Conservation (phyloP, 441 rosid genomes). For the Pelargonium fulgidum region DNA sequence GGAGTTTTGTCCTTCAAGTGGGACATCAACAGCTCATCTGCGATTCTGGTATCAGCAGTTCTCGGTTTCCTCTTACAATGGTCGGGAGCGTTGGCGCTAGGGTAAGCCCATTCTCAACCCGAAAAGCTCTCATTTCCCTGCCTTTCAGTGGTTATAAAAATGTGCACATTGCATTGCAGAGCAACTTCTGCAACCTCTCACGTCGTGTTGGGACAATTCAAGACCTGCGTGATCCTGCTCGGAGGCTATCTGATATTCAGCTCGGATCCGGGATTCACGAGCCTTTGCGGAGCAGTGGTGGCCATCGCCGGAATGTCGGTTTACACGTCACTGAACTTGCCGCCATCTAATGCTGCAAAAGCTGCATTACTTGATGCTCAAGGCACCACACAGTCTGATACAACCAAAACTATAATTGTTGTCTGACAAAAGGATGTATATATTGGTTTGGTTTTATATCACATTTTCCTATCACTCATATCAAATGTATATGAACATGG, state of each 20-base stretch:
- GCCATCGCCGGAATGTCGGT: constrained; percentile 26
- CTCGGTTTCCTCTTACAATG: constrained; percentile 27
- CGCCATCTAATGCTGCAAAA: constrained; percentile 2
- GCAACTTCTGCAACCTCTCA: constrained; percentile 30
- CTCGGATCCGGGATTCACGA: constrained; percentile 26
- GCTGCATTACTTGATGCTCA: background rate
- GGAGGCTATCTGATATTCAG: constrained; percentile 25
- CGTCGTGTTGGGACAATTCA: constrained; percentile 29
- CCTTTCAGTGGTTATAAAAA: no score
- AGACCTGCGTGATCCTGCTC: constrained; percentile 28
- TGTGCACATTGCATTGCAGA: constrained; percentile 8
- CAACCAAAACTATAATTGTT: background rate
- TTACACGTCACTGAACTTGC: constrained; percentile 24
- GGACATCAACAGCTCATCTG: constrained; percentile 22
- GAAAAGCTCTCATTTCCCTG: no score
- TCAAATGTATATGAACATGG: no score
- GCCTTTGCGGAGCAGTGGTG: constrained; percentile 22
- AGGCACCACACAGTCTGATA: background rate
- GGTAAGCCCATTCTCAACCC: constrained; percentile 14
- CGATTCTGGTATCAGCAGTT: constrained; percentile 22
- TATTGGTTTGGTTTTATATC: background rate
- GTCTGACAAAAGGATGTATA: background rate
- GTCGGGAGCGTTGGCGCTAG: constrained; percentile 28
- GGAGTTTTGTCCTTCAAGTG: constrained; percentile 26
- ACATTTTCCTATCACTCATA: no score